Conservation (phyloP, 345 rosid genomes). For the Laguncularia racemosa region DNA sequence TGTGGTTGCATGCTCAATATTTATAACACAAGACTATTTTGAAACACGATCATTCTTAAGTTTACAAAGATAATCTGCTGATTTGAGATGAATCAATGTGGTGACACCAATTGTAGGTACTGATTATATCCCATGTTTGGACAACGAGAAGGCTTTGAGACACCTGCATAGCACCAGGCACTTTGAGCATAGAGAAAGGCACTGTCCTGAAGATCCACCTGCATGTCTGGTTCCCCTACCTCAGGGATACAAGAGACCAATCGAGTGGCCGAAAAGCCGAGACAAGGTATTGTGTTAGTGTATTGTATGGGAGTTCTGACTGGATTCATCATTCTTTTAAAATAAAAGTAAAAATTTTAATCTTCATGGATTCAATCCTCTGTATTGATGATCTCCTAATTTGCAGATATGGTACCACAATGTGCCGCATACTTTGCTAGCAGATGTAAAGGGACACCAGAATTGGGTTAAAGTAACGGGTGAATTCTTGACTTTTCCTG, state of each 20-base stretch:
- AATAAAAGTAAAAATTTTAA: no score
- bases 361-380: no score
- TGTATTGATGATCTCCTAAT: no score
- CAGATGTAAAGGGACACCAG: slow-evolving; percentile 87
- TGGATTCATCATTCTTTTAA: no score
- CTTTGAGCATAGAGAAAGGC: slow-evolving; percentile 88
- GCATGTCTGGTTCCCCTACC: slow-evolving; percentile 68
- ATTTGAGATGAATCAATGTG: no score
- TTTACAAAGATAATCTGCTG: no score
- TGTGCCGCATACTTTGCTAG: slow-evolving; percentile 74
- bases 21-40: no score
- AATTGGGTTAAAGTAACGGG: slow-evolving; percentile 94
- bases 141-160: slow-evolving; percentile 64
- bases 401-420: slow-evolving; percentile 90
- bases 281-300: slow-evolving; percentile 47
- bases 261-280: slow-evolving; percentile 79
- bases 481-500: slow-evolving; percentile 88
- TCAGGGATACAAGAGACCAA: slow-evolving; percentile 56
- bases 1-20: no score
- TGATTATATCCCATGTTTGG: slow-evolving; percentile 94
- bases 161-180: slow-evolving; percentile 48
- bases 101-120: slow-evolving; percentile 12
- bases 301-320: not conserved
- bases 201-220: slow-evolving; percentile 80
- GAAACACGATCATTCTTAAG: no score